Percentiles rank a stretch among this genome's conserved stretches.
These are phyloP conservation scores for Entoloma clypeatum DNA, from an alignment of 1,284 basidiomycete species.

Conservation along the genomic window DNA sequence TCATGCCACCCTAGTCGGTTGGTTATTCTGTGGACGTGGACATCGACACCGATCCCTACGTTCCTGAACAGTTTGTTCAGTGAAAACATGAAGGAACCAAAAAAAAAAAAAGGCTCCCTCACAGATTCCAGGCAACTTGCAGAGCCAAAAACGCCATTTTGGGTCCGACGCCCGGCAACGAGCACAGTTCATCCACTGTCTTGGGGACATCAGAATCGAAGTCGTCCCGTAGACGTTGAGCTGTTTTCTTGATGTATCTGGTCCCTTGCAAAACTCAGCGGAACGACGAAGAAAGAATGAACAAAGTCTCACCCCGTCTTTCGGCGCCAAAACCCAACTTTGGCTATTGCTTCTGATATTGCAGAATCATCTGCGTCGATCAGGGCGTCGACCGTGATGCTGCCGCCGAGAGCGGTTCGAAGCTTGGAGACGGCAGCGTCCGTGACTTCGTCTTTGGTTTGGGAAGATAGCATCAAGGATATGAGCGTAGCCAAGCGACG, in stretches of 20 bases:
- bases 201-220: constrained; percentile 82
- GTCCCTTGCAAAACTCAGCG: no score
- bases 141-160: constrained; percentile 90
- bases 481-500: constrained; percentile 83
- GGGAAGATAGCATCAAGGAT: constrained; percentile 92
- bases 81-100: neutral
- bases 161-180: constrained; percentile 83
- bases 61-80: constrained; percentile 49
- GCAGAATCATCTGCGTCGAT: constrained; percentile 58
- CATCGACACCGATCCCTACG: constrained; percentile 94
- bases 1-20: constrained; percentile 92
- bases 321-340: constrained; percentile 91
- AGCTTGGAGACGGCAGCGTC: constrained; percentile 81
- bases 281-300: no score
- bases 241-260: constrained; percentile 75
- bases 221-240: constrained; percentile 62
- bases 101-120: constrained; percentile 22
- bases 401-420: constrained; percentile 70
- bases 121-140: constrained; percentile 85
- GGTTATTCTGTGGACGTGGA: constrained; percentile 93
- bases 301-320: constrained; percentile 66
- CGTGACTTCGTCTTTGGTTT: constrained; percentile 92
- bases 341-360: constrained; percentile 75
- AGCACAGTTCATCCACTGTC: constrained; percentile 81
- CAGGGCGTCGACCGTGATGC: constrained; percentile 72